Base-by-base conservation (phyloP, 768 basidiomycete species). In the Clathrus columnatus region DNA sequence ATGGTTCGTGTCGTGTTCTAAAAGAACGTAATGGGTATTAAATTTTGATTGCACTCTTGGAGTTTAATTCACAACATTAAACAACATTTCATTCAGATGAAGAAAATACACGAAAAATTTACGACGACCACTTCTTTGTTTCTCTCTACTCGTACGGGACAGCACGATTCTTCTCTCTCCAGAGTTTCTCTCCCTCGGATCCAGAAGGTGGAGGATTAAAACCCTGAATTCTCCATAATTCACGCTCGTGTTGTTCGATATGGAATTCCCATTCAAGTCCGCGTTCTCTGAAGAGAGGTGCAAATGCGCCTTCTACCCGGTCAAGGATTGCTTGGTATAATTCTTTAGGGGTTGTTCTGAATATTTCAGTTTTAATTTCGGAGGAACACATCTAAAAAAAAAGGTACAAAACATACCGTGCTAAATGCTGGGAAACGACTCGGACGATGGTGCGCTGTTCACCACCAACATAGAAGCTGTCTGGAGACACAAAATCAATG, bases 401-500 rank as follows among this genome's bases (percentile, higher is more conserved):
- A 18, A 44, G 23, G 10, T 28, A n/a, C n/a, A 44, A 6, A 41
- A 20, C 41, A 21, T 63, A 57, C 14, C 62, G 57, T 8, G 65
- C 65, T 5, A 56, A 26, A 44, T 65, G 65, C 29, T 63, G 61
- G 17, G 59, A 59, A 10, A 51, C 57, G 26, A 65, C 60, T 5
- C 65, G 59, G 36, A 65, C 41, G 24, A 64, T 62, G 1, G 51
- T 56, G 4, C 59, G 28, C 7, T 27, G 18, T 57, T 64, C 51
- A 7, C 65, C 65, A 4, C 63, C 62, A 27, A 65, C 61, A 28
- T 58, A 64, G 45, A 56, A 62, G 23, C 48, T 59, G 27, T 53
- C 51, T 53, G 24, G 41, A 27, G 21, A 18, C 14, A 47, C 20
- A 3, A 47, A 16, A 28, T 47, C 7, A 47, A 23, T 23, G 18